A percentile compares a stretch with the other conserved stretches of the same genome.
Conservation (phyloP, 257 asterid species). For the Scutellaria baicalensis region DNA sequence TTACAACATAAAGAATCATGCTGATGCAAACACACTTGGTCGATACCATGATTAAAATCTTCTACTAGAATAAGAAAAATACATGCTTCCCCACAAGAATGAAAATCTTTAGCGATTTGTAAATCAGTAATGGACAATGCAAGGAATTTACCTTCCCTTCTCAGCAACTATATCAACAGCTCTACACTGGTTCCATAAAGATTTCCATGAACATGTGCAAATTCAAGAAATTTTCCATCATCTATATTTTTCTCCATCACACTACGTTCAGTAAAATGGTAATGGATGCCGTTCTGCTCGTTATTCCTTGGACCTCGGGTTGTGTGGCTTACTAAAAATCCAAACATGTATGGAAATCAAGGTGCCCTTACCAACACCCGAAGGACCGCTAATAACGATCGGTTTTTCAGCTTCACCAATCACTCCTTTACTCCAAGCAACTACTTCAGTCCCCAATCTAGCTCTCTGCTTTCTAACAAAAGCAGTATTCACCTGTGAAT, state of each 20-base stretch:
- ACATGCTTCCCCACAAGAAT: no score
- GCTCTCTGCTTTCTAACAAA: constrained; percentile 58
- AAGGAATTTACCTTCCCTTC: no score
- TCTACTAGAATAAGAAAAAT: background rate
- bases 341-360: constrained; percentile 69
- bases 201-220: no score
- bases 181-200: no score
- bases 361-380: constrained; percentile 98
- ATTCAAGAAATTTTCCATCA: no score
- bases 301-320: no score
- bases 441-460: constrained; percentile 60
- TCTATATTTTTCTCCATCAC: no score
- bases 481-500: constrained; percentile 75
- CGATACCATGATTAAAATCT: background rate
- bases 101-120: no score
- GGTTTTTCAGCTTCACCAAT: constrained; percentile 66
- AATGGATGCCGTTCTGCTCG: no score
- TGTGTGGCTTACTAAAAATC: constrained; percentile 98
- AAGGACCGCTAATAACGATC: constrained; percentile 85
- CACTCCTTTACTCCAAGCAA: constrained; percentile 94
- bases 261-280: no score
- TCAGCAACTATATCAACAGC: no score
- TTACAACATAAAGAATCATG: constrained; percentile 19
- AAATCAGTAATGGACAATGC: no score
- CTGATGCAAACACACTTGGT: background rate